Percentiles rank a stretch among this genome's conserved stretches.
These are phyloP conservation scores for Monosporascus sp. DNA, from an alignment of 2,329 filamentous ascomycete species.

Conservation along the genomic window DNA sequence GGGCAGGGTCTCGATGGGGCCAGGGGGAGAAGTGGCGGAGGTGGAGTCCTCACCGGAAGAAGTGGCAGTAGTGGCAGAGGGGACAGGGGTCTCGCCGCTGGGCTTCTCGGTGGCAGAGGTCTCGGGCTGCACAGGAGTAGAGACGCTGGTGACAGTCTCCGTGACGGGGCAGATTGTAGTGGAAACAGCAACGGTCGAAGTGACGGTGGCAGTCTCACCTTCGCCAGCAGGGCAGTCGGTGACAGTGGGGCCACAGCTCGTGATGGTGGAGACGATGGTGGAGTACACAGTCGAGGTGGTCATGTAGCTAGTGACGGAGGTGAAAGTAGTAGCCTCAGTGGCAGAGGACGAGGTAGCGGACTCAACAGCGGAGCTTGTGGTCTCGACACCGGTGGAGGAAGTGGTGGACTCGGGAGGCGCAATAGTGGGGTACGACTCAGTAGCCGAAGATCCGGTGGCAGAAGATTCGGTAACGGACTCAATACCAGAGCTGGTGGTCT, in stretches of 20 bases:
- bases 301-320: conserved; percentile 33
- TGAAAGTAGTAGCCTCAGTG: conserved; percentile 5
- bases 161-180: conserved; percentile 60
- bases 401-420: conserved; percentile 8
- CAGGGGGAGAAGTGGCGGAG: conserved; percentile 22
- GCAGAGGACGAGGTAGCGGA: conserved; percentile 12
- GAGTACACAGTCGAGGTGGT: conserved; percentile 47
- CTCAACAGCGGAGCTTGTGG: conserved; percentile 16
- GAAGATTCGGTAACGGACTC: conserved; percentile 5
- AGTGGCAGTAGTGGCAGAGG: conserved; percentile 24
- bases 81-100: not conserved
- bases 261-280: conserved; percentile 46
- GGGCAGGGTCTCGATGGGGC: conserved; percentile 41
- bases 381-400: conserved; percentile 3
- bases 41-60: conserved; percentile 21
- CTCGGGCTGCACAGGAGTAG: conserved; percentile 5
- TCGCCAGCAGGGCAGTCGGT: conserved; percentile 43
- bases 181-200: conserved; percentile 42
- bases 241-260: conserved; percentile 46
- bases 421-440: conserved; percentile 4
- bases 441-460: conserved; percentile 16
- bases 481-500: conserved; percentile 5
- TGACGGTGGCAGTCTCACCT: conserved; percentile 46
- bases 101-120: conserved; percentile 26
- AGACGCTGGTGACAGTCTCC: conserved; percentile 40